Evolutionary conservation across 306 rosid species (phyloP).

Genomic region (Pyrus communis): DNA sequence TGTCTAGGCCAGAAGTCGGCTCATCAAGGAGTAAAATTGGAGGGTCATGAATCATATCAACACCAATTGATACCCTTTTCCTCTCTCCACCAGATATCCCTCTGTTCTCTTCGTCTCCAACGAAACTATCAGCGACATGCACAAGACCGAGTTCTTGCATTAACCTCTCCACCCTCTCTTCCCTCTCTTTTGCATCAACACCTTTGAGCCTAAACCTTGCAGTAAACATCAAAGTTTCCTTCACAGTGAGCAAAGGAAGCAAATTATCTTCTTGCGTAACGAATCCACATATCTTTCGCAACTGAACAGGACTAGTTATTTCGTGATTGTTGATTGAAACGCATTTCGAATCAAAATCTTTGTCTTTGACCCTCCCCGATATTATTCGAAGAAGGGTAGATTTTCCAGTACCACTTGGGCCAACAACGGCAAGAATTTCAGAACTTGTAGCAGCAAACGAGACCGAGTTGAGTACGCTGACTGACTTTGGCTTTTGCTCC

Average conservation of each 20-base stretch:
- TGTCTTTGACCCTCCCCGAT: constrained; percentile 48
- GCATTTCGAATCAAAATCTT: constrained; percentile 40
- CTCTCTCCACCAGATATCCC: constrained; percentile 86
- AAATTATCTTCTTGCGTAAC: constrained; percentile 79
- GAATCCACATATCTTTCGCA: constrained; percentile 72
- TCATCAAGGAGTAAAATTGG: constrained; percentile 72
- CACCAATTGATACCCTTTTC: constrained; percentile 82
- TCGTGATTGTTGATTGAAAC: constrained; percentile 48
- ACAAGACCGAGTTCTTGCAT: constrained; percentile 71
- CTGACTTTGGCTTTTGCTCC: constrained; percentile 43
- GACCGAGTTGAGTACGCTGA: constrained; percentile 59
- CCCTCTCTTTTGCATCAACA: constrained; percentile 39
- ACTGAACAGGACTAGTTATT: constrained; percentile 41
- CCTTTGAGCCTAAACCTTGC: constrained; percentile 69
- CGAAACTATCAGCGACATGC: constrained; percentile 61
- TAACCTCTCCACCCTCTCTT: constrained; percentile 52
- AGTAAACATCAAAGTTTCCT: constrained; percentile 64
- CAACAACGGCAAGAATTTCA: constrained; percentile 73
- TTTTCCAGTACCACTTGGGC: constrained; percentile 92
- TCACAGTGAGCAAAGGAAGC: constrained; percentile 83
- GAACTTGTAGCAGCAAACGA: constrained; percentile 63
- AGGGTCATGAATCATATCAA: constrained; percentile 81
- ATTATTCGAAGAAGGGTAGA: constrained; percentile 65
- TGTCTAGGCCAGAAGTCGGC: constrained; percentile 81
- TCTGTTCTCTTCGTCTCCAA: constrained; percentile 82